Conservation (phyloP, 306 rosid genomes). For the Amphicarpaea edgeworthii region DNA sequence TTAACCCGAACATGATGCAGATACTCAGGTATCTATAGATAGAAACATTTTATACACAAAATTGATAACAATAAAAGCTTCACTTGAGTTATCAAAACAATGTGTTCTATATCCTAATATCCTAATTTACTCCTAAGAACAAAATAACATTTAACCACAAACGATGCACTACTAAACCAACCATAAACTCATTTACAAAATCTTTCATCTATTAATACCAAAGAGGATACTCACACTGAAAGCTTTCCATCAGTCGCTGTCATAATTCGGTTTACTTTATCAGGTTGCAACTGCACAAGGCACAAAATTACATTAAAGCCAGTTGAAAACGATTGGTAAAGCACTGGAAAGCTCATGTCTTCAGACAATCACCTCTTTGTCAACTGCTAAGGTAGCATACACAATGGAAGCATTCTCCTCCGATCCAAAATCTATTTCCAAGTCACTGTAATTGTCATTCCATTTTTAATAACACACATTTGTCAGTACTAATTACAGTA, state of each 20-base stretch:
- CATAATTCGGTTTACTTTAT: conserved; percentile 83
- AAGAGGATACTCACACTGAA: conserved; percentile 60
- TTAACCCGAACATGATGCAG: conserved; percentile 31
- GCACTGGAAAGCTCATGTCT: conserved; percentile 30
- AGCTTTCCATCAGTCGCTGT: conserved; percentile 73
- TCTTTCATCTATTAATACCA: conserved; percentile 8
- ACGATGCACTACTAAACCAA: conserved; percentile 6
- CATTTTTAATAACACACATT: neutral
- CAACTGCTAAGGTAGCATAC: conserved; percentile 69
- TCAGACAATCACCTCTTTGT: conserved; percentile 67
- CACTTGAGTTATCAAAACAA: conserved; percentile 5
- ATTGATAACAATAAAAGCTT: conserved; percentile 1
- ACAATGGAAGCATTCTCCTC: conserved; percentile 76
- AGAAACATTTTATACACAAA: neutral
- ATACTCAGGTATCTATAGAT: conserved; percentile 6
- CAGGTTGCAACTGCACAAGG: conserved; percentile 77
- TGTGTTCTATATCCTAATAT: neutral
- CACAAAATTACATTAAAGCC: conserved; percentile 2
- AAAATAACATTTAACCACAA: neutral
- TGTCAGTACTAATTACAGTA: neutral
- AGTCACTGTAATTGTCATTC: conserved; percentile 63
- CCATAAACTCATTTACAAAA: neutral
- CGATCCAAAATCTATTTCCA: conserved; percentile 78
- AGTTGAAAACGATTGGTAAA: conserved; percentile 2
- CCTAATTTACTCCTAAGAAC: neutral